phyloP scores from a whole-genome alignment of 345 rosid species.

The Gossypium herbaceum region DNA sequence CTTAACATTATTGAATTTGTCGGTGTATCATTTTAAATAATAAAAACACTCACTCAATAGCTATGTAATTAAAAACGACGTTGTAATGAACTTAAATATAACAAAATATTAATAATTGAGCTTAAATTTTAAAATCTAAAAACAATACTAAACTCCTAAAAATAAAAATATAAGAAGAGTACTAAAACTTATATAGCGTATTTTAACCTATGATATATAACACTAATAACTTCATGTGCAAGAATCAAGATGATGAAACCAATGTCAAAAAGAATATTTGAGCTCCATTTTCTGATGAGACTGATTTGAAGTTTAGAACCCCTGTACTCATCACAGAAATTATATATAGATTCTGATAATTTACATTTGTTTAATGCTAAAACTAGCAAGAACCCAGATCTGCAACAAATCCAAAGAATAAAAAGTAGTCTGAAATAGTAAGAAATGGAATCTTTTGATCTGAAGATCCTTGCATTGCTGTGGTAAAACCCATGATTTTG shows the following conservation, averaged over 20 bases:
- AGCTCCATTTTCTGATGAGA: neutral
- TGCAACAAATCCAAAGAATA: neutral
- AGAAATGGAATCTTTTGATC: neutral
- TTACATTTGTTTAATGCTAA: neutral
- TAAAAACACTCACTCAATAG: too few species aligned
- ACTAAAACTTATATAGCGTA: too few species aligned
- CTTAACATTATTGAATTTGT: too few species aligned
- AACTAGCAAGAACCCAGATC: neutral
- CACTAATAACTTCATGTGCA: neutral
- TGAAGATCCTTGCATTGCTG: neutral
- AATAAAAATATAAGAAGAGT: too few species aligned
- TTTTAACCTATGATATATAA: neutral
- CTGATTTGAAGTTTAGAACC: neutral
- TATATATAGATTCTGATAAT: neutral
- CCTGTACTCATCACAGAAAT: neutral
- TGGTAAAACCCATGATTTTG: neutral
- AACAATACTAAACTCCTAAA: too few species aligned
- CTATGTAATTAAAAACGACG: too few species aligned
- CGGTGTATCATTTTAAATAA: too few species aligned
- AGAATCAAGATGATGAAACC: neutral
- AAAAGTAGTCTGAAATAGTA: neutral
- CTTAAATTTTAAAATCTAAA: too few species aligned
- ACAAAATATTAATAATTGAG: too few species aligned
- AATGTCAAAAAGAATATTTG: neutral
- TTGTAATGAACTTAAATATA: too few species aligned